A percentile compares a stretch with the other conserved stretches of the same genome.
phyloP scores from a whole-genome alignment of 202 grass and related monocot genomes.

The Hordeum pubiflorum region DNA sequence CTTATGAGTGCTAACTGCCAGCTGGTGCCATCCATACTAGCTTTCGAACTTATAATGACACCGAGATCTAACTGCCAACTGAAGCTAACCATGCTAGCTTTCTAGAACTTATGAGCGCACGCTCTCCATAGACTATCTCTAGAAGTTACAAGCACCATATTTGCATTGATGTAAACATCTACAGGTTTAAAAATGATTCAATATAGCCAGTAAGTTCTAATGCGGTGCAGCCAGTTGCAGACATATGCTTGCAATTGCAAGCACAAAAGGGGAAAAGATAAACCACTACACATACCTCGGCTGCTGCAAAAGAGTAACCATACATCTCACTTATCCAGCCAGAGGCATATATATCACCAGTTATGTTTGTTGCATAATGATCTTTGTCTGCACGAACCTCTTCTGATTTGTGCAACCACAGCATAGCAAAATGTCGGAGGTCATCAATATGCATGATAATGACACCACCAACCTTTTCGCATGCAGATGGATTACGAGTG shows the following conservation, averaged over 20 bases:
- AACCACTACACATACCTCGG: slow-evolving; percentile 57
- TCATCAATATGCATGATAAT: slow-evolving; percentile 99
- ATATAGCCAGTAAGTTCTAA: not conserved
- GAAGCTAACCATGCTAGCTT: not conserved
- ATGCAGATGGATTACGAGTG: slow-evolving; percentile 76
- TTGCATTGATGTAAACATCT: slow-evolving; percentile 6
- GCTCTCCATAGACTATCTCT: not conserved
- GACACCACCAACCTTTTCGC: slow-evolving; percentile 98
- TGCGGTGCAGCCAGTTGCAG: not conserved
- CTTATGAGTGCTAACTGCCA: not conserved
- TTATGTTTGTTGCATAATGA: slow-evolving; percentile 93
- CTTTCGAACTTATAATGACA: not conserved
- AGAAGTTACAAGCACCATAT: not conserved
- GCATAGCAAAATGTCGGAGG: slow-evolving; percentile 65
- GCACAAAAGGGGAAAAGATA: slow-evolving; percentile 12
- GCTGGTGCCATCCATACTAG: not conserved
- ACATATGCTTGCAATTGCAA: slow-evolving; percentile 6
- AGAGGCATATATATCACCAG: slow-evolving; percentile 88
- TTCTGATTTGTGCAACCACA: slow-evolving; percentile 95
- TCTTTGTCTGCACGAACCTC: slow-evolving; percentile 89
- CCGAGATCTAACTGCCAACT: not conserved
- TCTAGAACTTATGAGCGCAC: not conserved
- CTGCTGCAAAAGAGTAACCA: slow-evolving; percentile 90
- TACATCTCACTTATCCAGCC: slow-evolving; percentile 99
- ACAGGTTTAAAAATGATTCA: not conserved